Percentiles rank a stretch among this genome's conserved stretches.
These are phyloP conservation scores for Colletotrichum neosansevieriae DNA, from an alignment of 2,329 filamentous ascomycete species.

Conservation along the genomic window DNA sequence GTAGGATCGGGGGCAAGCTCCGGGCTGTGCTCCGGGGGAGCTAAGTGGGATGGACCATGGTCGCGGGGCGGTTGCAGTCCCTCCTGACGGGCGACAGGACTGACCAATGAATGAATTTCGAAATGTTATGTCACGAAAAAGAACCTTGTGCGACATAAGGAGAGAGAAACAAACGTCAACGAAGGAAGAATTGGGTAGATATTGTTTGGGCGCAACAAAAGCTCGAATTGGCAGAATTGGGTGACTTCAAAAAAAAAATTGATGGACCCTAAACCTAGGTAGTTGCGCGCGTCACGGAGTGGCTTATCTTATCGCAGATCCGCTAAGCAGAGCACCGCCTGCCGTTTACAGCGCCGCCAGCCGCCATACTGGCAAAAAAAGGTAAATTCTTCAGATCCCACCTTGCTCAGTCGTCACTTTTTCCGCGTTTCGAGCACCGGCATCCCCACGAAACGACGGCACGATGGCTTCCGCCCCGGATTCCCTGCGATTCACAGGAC, in stretches of 20 bases:
- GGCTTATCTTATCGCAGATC: conserved; percentile 39
- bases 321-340: conserved; percentile 47
- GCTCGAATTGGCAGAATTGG: background rate
- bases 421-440: conserved; percentile 6
- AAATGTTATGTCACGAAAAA: conserved; percentile 50
- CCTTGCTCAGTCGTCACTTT: conserved; percentile 11
- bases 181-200: conserved; percentile 2
- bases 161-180: conserved; percentile 19
- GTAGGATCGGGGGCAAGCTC: conserved; percentile 18
- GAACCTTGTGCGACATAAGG: conserved; percentile 43
- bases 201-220: conserved; percentile 15
- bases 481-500: conserved; percentile 83
- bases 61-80: conserved; percentile 44
- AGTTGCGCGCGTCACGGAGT: conserved; percentile 8
- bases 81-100: conserved; percentile 51
- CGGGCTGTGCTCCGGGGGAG: conserved; percentile 44
- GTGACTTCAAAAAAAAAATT: conserved; percentile 38
- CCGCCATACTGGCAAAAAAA: conserved; percentile 49
- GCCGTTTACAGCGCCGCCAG: conserved; percentile 22
- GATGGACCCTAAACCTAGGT: conserved; percentile 32
- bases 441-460: conserved; percentile 34
- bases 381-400: conserved; percentile 49
- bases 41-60: conserved; percentile 49
- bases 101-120: conserved; percentile 53
- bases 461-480: conserved; percentile 61